Evolutionary conservation across 768 basidiomycete species (phyloP).

Genomic region (Leccinellum rugosiceps): DNA sequence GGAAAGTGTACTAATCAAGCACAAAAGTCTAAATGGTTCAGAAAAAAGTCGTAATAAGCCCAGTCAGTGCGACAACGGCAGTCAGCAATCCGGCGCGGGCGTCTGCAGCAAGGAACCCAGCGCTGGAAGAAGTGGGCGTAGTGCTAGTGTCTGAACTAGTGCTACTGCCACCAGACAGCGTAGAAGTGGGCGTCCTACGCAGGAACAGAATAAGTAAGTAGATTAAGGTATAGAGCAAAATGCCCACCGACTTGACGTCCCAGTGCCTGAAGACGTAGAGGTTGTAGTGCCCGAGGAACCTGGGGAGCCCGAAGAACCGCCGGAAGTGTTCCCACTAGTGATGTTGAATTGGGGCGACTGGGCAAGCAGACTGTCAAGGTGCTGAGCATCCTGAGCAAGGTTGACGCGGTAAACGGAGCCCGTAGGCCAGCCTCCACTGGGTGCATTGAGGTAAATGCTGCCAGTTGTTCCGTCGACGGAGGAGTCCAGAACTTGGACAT

Average conservation of each 20-base stretch:
- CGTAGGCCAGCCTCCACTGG: slow-evolving; percentile 63
- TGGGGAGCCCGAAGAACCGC: slow-evolving; percentile 9
- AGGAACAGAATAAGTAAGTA: background rate
- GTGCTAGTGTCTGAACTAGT: slow-evolving; percentile 27
- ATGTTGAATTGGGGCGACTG: slow-evolving; percentile 68
- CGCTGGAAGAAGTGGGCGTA: slow-evolving; percentile 28
- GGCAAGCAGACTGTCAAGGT: slow-evolving; percentile 57
- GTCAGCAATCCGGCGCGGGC: slow-evolving; percentile 33
- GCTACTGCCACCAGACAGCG: slow-evolving; percentile 19
- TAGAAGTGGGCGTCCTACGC: slow-evolving; percentile 10
- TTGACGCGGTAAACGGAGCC: slow-evolving; percentile 69
- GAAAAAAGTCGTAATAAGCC: slow-evolving; percentile 25
- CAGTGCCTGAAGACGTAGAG: slow-evolving; percentile 10
- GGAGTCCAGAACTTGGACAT: slow-evolving; percentile 50
- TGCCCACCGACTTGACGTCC: slow-evolving; percentile 4
- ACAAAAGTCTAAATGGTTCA: slow-evolving; percentile 10
- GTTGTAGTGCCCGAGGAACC: slow-evolving; percentile 4
- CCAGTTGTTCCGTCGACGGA: slow-evolving; percentile 49
- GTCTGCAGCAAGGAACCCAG: slow-evolving; percentile 29
- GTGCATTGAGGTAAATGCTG: slow-evolving; percentile 44
- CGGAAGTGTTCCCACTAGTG: slow-evolving; percentile 22
- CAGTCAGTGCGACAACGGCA: slow-evolving; percentile 35
- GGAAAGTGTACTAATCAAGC: background rate
- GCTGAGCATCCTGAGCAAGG: slow-evolving; percentile 48
- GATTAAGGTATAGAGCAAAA: background rate